Percentiles rank a stretch among this genome's conserved stretches.
Conservation (phyloP, 2,329 filamentous ascomycete genomes). For the Exserohilum rostratum region DNA sequence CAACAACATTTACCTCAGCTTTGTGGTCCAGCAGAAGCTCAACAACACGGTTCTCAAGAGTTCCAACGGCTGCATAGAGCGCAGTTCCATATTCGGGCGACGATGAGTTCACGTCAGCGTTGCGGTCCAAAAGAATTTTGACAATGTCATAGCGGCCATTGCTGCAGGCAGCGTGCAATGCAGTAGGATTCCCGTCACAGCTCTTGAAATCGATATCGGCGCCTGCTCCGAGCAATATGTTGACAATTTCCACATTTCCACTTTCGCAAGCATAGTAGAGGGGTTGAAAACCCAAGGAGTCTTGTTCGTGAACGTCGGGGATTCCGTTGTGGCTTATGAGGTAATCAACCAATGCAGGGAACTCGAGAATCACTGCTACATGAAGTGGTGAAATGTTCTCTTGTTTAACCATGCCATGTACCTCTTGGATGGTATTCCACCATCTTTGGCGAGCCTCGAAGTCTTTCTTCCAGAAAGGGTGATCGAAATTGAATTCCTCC, state of each 20-base stretch:
- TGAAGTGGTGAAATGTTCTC: conserved; percentile 24
- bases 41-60: conserved; percentile 13
- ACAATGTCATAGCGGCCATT: conserved; percentile 21
- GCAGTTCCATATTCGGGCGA: conserved; percentile 18
- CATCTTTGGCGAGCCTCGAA: conserved; percentile 21
- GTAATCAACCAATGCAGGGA: conserved; percentile 24
- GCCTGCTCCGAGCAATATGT: conserved; percentile 20
- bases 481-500: conserved; percentile 22
- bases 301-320: conserved; percentile 20
- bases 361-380: conserved; percentile 25
- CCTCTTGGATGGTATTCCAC: conserved; percentile 21
- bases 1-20: conserved; percentile 23
- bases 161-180: conserved; percentile 23
- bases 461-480: conserved; percentile 25
- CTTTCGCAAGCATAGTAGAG: conserved; percentile 26
- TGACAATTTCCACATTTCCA: conserved; percentile 25
- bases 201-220: conserved; percentile 20
- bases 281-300: conserved; percentile 28
- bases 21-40: conserved; percentile 18
- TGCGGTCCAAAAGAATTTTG: conserved; percentile 21
- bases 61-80: conserved; percentile 23
- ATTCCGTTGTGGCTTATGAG: conserved; percentile 18
- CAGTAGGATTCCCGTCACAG: conserved; percentile 12
- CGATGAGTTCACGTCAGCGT: conserved; percentile 19
- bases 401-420: conserved; percentile 18